These are phyloP conservation scores for Colletotrichum caudatum DNA, from an alignment of 2,329 filamentous ascomycete species.

Conservation along the genomic window DNA sequence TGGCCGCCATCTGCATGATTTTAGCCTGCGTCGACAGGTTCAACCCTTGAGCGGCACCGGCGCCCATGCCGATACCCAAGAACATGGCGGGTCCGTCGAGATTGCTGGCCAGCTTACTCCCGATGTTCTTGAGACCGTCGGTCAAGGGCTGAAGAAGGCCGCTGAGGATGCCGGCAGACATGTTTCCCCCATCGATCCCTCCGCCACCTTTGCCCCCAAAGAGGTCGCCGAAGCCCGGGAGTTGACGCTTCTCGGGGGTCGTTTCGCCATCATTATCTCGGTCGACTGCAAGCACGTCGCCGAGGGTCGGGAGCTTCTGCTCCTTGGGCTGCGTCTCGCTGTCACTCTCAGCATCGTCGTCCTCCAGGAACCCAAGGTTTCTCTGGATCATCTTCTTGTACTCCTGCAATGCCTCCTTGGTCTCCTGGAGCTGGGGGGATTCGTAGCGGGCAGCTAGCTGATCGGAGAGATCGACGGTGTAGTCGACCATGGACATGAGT, in stretches of 20 bases:
- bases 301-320: constrained; percentile 22
- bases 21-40: constrained; percentile 41
- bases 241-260: constrained; percentile 20
- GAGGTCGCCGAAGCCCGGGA: constrained; percentile 5
- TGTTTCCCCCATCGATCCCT: neutral
- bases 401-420: constrained; percentile 28
- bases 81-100: constrained; percentile 43
- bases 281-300: constrained; percentile 5
- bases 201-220: constrained; percentile 18
- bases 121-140: constrained; percentile 38
- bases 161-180: constrained; percentile 20
- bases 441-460: constrained; percentile 32
- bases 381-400: constrained; percentile 31
- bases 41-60: constrained; percentile 45
- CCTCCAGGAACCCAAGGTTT: constrained; percentile 17
- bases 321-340: neutral
- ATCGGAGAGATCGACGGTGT: constrained; percentile 37
- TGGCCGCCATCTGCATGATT: constrained; percentile 39
- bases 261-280: neutral
- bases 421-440: constrained; percentile 29
- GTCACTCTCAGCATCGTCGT: neutral
- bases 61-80: constrained; percentile 46
- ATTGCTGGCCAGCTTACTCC: constrained; percentile 31
- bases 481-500: constrained; percentile 40
- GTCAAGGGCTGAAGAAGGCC: constrained; percentile 35